A percentile compares a stretch with the other conserved stretches of the same genome.
phyloP scores from a whole-genome alignment of 2,329 filamentous ascomycete species.

The Stachybotrys echinatus region DNA sequence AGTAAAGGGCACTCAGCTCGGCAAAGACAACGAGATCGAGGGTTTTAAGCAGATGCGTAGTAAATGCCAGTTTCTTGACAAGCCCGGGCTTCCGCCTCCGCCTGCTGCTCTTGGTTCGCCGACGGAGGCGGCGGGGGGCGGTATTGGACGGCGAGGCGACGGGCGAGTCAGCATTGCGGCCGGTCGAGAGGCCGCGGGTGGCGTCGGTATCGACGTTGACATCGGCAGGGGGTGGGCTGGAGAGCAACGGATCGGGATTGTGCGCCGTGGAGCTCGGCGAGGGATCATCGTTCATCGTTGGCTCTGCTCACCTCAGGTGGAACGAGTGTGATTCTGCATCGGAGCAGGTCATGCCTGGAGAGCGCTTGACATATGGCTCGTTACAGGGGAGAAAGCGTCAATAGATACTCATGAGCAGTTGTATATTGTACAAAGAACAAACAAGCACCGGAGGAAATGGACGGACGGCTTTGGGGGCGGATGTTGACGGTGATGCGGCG shows the following conservation, averaged over 20 bases:
- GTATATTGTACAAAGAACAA: not conserved
- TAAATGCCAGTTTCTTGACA: constrained; percentile 54
- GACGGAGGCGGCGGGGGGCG: constrained; percentile 11
- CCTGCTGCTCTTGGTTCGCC: constrained; percentile 28
- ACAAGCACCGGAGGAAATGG: not conserved
- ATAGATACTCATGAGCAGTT: not conserved
- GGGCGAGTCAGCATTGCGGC: constrained; percentile 6
- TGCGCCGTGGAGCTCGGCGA: constrained; percentile 34
- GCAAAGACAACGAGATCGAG: constrained; percentile 60
- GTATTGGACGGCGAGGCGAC: constrained; percentile 9
- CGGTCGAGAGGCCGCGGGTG: not conserved
- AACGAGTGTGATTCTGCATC: constrained; percentile 21
- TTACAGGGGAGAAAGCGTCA: not conserved
- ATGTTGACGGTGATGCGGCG: not conserved
- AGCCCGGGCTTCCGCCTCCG: constrained; percentile 36
- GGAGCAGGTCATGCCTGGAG: constrained; percentile 16
- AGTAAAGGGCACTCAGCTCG: constrained; percentile 61
- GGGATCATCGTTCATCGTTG: constrained; percentile 49
- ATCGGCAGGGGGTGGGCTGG: constrained; percentile 5
- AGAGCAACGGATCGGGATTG: constrained; percentile 13
- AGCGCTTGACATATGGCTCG: not conserved
- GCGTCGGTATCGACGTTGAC: constrained; percentile 8
- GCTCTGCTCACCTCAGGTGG: constrained; percentile 26
- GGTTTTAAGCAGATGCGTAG: constrained; percentile 54
- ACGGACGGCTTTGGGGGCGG: not conserved